Evolutionary conservation across 805 yeast genomes (phyloP).

Genomic region (Blastobotrys parvus): DNA sequence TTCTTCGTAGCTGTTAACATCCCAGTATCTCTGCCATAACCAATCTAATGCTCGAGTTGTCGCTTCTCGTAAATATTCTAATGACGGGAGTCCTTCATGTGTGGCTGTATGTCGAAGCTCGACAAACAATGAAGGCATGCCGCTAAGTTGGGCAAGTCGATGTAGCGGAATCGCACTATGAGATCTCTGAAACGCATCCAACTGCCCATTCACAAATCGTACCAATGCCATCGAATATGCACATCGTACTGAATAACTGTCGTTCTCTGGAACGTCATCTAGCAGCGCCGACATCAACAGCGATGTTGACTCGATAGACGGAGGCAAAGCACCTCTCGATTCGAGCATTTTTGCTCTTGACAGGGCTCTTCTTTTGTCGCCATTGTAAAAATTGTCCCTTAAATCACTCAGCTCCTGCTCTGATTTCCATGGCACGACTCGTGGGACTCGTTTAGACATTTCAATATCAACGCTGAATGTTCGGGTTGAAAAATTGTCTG

Average conservation of each 20-base stretch:
- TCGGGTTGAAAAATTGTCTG: too few relatives aligned
- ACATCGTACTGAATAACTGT: constrained; percentile 35
- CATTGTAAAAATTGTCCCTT: constrained; percentile 43
- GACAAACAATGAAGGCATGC: constrained; percentile 74
- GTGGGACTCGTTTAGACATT: constrained; percentile 15
- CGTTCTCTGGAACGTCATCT: constrained; percentile 32
- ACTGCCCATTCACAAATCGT: constrained; percentile 81
- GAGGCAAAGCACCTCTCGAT: constrained; percentile 61
- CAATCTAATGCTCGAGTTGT: constrained; percentile 59
- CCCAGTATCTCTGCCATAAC: constrained; percentile 74
- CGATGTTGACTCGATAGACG: constrained; percentile 61
- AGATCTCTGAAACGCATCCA: constrained; percentile 81
- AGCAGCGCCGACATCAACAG: constrained; percentile 44
- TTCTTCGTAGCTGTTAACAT: constrained; percentile 8
- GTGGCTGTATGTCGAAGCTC: constrained; percentile 88
- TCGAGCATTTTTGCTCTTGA: constrained; percentile 47
- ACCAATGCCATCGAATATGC: constrained; percentile 68
- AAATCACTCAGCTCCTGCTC: constrained; percentile 38
- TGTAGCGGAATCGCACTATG: constrained; percentile 72
- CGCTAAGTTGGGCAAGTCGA: constrained; percentile 56
- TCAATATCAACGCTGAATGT: too few relatives aligned
- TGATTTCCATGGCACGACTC: constrained; percentile 33
- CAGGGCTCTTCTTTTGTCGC: constrained; percentile 29
- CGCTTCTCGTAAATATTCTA: constrained; percentile 58
- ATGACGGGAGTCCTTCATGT: constrained; percentile 73